These are phyloP conservation scores for Mimosa bimucronata DNA, from an alignment of 306 rosid species.

Conservation along the genomic window DNA sequence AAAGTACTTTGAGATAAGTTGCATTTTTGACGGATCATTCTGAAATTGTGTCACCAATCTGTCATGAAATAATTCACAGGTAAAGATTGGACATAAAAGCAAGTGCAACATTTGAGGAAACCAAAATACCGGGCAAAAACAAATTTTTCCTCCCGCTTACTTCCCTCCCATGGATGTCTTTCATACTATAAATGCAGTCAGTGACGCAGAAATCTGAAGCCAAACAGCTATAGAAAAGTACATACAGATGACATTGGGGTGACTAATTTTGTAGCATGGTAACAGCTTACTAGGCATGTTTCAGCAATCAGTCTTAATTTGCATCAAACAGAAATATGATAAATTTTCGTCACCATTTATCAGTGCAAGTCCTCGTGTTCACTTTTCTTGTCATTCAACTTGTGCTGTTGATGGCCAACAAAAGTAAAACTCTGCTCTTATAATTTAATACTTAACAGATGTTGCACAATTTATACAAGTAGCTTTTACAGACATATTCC, in stretches of 20 bases:
- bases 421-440: not conserved
- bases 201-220: constrained; percentile 3
- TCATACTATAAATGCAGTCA: constrained; percentile 21
- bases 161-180: not conserved
- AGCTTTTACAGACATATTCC: not conserved
- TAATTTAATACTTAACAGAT: not conserved
- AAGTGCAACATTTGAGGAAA: constrained; percentile 1
- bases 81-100: not conserved
- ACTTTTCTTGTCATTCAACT: not conserved
- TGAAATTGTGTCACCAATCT: constrained; percentile 65
- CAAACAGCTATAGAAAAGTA: not conserved
- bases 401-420: not conserved
- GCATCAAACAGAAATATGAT: not conserved
- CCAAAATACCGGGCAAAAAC: not conserved
- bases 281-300: not conserved
- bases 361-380: constrained; percentile 11
- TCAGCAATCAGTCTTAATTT: not conserved
- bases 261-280: not conserved
- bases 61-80: constrained; percentile 36
- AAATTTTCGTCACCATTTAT: not conserved
- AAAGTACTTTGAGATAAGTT: constrained; percentile 65
- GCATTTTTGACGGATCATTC: constrained; percentile 54
- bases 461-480: not conserved
- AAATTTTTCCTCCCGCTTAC: not conserved
- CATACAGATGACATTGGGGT: not conserved